Conservation (phyloP, 169 alveolate genomes). For the Cyclospora cayetanensis region DNA sequence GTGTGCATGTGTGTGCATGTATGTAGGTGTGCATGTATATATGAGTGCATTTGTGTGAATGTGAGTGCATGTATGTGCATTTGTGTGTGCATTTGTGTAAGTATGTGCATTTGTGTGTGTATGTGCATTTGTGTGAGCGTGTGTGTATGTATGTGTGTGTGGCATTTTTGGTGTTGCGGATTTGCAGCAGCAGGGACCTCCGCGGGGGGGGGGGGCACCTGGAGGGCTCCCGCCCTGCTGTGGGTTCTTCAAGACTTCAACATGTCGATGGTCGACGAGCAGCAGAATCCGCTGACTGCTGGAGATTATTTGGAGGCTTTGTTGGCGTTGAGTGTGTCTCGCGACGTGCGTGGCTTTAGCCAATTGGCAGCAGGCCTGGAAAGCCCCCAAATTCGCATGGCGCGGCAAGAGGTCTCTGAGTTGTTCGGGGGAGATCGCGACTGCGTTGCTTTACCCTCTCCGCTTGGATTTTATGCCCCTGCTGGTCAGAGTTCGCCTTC, state of each 20-base stretch:
- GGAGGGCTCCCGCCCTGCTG: constrained; percentile 69
- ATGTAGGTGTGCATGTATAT: too few relatives aligned
- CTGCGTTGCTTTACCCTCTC: constrained; percentile 64
- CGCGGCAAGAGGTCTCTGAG: constrained; percentile 64
- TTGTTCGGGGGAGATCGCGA: constrained; percentile 64
- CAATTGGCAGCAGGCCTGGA: constrained; percentile 52
- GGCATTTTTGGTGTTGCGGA: background rate
- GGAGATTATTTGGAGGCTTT: constrained; percentile 70
- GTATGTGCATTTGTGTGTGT: too few relatives aligned
- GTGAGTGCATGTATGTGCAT: too few relatives aligned
- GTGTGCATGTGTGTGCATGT: background rate
- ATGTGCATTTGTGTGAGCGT: background rate
- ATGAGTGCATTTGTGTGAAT: too few relatives aligned
- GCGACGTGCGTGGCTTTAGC: constrained; percentile 11
- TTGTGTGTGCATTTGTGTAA: too few relatives aligned
- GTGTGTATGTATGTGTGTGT: background rate
- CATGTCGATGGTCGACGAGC: constrained; percentile 61
- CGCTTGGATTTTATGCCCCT: constrained; percentile 49
- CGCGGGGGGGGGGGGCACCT: constrained; percentile 6
- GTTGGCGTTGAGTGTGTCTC: background rate
- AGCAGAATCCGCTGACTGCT: constrained; percentile 64
- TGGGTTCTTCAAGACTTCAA: constrained; percentile 71
- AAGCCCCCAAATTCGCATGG: constrained; percentile 65
- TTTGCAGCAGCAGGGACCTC: background rate
- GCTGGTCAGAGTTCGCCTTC: constrained; percentile 11